phyloP scores from a whole-genome alignment of 495 filamentous ascomycete species.

The Podospora pseudopauciseta region DNA sequence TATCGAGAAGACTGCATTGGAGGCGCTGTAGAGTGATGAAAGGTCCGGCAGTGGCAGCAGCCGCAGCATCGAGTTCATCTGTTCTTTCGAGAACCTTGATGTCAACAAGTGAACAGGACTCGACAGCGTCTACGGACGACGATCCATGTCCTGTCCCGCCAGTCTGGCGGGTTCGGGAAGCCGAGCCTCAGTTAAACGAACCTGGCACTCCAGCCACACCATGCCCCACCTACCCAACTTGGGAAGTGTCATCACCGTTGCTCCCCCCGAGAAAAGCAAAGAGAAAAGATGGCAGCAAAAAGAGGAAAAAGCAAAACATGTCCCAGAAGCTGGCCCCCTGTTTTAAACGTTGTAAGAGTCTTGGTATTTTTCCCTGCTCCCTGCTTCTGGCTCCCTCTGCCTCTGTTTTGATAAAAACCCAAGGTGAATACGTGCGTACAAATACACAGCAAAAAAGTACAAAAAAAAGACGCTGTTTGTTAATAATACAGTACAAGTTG shows the following conservation, averaged over 20 bases:
- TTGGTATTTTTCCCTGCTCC: background rate
- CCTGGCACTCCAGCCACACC: constrained; percentile 11
- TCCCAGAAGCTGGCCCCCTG: constrained; percentile 8
- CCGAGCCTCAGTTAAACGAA: constrained; percentile 18
- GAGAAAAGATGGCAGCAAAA: background rate
- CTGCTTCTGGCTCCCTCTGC: background rate
- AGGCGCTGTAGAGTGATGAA: background rate
- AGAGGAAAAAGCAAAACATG: constrained; percentile 5
- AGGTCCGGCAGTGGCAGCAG: background rate
- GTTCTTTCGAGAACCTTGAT: background rate
- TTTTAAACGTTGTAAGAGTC: background rate
- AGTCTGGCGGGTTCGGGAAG: constrained; percentile 21
- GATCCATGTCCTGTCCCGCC: constrained; percentile 11
- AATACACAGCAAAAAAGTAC: constrained; percentile 1
- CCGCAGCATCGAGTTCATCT: background rate
- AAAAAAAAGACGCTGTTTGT: background rate
- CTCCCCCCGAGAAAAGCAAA: constrained; percentile 6
- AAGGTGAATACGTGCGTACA: background rate
- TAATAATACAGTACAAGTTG: background rate
- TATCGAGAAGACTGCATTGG: background rate
- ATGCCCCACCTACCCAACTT: constrained; percentile 9
- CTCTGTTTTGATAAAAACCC: background rate
- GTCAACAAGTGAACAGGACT: background rate
- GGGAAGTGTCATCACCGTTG: constrained; percentile 4
- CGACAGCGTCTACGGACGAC: background rate